Evolutionary conservation across 352 stramenopile species (phyloP), one percentile per base, ranked within the genome.

Genomic region (Pythium insidiosum): DNA sequence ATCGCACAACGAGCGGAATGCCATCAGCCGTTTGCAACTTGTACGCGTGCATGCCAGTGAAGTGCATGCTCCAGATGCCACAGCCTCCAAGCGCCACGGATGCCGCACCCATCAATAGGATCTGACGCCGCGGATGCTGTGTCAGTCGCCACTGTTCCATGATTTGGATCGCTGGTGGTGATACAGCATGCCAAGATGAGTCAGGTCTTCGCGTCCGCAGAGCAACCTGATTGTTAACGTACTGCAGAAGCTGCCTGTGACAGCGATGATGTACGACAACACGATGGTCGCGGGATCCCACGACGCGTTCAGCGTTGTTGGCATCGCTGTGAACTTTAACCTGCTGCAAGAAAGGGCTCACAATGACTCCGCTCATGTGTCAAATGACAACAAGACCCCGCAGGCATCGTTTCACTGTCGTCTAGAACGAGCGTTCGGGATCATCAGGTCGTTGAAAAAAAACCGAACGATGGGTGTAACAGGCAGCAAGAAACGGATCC

Each of bases 41-140:
- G 26, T 11, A 28, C 43, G 25, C 11, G 30, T 70, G 73, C 73
- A 85, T 85, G 16, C 69, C 73, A 0, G 70, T 73, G 37, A 85
- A 82, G 21, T 85, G 73, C 67, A 71, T 85, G 55, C 57, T 68
- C 73, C 73, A 85, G 41, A 85, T 82, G 15, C 69, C 65, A 35
- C 69, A 78, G 9, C 69, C 69, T 21, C 72, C 72, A 9, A 84
- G 49, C 5, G 61, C 53, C 18, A 78, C 13, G 0, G 66, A 51
- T 10, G 72, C 62, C 0, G 78, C 15, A 0, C 54, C 6, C 24
- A 84, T 47, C 19, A 81, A 47, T 2, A 70, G 23, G 16, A 67
- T 29, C 46, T 80, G 9, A 13, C 28, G 28, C 28, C 9, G 28
- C 28, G 9, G 9, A 9, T 9, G 28, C 15, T 33, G 9, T 15